Evolutionary conservation across 148 eudicot genomes (phyloP).

Genomic region (Persicaria tinctoria): DNA sequence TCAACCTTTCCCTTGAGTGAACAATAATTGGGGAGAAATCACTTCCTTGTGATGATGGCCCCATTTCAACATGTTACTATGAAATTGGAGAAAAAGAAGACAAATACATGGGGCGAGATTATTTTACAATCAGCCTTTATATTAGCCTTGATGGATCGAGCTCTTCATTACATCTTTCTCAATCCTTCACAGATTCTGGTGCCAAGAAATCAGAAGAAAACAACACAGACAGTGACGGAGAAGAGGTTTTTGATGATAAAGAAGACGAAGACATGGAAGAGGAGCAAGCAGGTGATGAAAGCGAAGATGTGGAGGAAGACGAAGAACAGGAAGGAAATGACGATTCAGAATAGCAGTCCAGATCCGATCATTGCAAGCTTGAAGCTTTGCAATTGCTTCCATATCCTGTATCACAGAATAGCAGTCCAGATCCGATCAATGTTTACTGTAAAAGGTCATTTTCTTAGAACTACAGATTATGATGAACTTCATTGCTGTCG

Average conservation of each 20-base stretch:
- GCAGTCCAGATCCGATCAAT: not conserved
- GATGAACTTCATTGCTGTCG: not conserved
- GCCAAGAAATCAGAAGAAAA: not conserved
- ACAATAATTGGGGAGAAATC: not conserved
- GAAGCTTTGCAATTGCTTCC: not conserved
- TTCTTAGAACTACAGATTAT: not conserved
- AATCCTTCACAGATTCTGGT: conserved; percentile 3
- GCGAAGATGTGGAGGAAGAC: conserved; percentile 8
- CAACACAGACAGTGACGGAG: conserved; percentile 2
- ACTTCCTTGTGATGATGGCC: not conserved
- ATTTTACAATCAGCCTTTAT: not conserved
- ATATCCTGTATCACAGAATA: not conserved
- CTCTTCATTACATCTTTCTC: not conserved
- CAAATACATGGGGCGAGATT: not conserved
- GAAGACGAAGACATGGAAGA: not conserved
- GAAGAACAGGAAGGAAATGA: not conserved
- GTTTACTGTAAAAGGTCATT: not conserved
- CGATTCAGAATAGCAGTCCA: conserved; percentile 1
- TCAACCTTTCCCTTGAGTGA: not conserved
- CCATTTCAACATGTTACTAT: not conserved
- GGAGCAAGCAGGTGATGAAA: not conserved
- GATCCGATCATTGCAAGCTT: not conserved
- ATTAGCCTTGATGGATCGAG: not conserved
- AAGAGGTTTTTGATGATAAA: not conserved
- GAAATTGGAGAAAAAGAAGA: not conserved